These are phyloP conservation scores for Thalassiosira exigua DNA, from an alignment of 352 stramenopile genomes.

Conservation along the genomic window DNA sequence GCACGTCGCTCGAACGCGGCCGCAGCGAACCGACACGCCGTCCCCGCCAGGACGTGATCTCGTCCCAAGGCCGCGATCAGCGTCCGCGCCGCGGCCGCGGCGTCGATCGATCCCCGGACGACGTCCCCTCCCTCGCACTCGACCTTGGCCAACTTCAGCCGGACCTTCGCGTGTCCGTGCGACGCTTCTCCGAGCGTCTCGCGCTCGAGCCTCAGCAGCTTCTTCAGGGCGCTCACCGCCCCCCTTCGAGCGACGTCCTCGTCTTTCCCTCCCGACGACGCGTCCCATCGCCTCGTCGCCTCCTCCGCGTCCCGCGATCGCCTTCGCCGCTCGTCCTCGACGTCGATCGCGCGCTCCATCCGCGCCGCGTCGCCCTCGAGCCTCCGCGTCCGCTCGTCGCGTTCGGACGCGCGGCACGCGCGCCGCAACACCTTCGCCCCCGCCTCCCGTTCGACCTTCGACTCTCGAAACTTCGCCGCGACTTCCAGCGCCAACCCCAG, in stretches of 20 bases:
- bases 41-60: conserved; percentile 37
- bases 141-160: conserved; percentile 51
- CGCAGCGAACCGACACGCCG: conserved; percentile 50
- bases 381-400: conserved; percentile 16
- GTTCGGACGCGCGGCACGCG: conserved; percentile 23
- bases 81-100: conserved; percentile 19
- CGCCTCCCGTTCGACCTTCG: conserved; percentile 38
- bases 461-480: conserved; percentile 42
- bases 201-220: conserved; percentile 24
- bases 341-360: conserved; percentile 37
- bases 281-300: conserved; percentile 13
- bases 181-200: conserved; percentile 49
- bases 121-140: conserved; percentile 44
- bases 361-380: conserved; percentile 19
- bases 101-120: conserved; percentile 35
- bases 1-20: conserved; percentile 40
- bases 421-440: conserved; percentile 32
- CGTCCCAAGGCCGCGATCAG: conserved; percentile 34
- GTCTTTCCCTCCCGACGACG: conserved; percentile 17
- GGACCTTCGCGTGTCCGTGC: conserved; percentile 51
- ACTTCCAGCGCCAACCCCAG: conserved; percentile 45
- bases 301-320: conserved; percentile 2
- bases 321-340: conserved; percentile 19
- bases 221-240: conserved; percentile 27
- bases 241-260: conserved; percentile 20